Evolutionary conservation across 2,329 filamentous ascomycete species (phyloP).

Genomic region (Aspergillus caelatus): DNA sequence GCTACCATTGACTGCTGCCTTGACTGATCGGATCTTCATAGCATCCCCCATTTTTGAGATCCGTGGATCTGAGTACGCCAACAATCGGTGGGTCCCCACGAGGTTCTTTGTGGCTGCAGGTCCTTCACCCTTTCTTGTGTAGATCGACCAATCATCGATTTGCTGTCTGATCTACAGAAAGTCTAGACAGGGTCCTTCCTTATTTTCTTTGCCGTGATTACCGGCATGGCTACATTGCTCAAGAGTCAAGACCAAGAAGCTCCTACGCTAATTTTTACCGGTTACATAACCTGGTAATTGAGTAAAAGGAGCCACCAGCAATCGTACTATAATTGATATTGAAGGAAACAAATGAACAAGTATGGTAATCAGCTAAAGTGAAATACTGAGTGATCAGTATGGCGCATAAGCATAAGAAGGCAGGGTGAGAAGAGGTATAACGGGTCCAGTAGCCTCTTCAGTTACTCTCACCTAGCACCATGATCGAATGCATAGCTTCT

Average conservation of each 20-base stretch:
- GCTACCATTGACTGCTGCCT: background rate
- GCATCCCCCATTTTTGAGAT: constrained; percentile 1
- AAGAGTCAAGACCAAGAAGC: background rate
- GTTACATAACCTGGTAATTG: background rate
- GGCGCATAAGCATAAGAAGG: background rate
- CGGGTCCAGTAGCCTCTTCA: background rate
- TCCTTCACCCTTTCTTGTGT: background rate
- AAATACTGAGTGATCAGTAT: background rate
- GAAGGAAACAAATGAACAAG: background rate
- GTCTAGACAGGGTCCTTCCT: background rate
- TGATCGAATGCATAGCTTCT: background rate
- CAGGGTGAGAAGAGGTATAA: background rate
- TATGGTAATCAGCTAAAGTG: background rate
- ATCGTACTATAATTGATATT: too few species aligned
- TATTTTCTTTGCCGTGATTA: background rate
- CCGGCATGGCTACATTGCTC: background rate
- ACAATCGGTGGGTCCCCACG: constrained; percentile 1
- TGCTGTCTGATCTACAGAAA: background rate
- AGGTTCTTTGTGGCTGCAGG: background rate
- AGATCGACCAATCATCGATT: background rate
- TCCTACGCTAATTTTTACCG: background rate
- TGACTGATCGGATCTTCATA: background rate
- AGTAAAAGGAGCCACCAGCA: background rate
- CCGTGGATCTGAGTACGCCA: background rate
- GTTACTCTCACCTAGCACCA: too few species aligned